A percentile compares a stretch with the other conserved stretches of the same genome.
Conservation (phyloP, 768 basidiomycete species). For the Boletus vinaceobasis region DNA sequence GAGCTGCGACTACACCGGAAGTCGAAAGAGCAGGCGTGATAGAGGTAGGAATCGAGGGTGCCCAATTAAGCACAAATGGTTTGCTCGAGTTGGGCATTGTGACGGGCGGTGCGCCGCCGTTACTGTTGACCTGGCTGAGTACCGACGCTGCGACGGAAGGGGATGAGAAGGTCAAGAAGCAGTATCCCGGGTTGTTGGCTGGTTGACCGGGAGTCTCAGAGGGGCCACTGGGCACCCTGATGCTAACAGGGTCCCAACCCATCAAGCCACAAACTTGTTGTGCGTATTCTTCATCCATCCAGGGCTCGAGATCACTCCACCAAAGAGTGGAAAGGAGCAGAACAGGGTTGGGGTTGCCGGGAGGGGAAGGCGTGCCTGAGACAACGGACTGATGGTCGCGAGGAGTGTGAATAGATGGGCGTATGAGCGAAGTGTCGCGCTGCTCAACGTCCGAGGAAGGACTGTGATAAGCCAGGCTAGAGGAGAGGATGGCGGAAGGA, state of each 20-base stretch:
- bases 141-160: constrained; percentile 66
- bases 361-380: constrained; percentile 18
- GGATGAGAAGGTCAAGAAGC: constrained; percentile 82
- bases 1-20: constrained; percentile 25
- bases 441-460: constrained; percentile 23
- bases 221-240: constrained; percentile 66
- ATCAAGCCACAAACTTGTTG: constrained; percentile 83
- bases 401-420: constrained; percentile 15
- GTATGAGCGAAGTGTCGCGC: constrained; percentile 12
- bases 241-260: constrained; percentile 78
- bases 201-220: constrained; percentile 60
- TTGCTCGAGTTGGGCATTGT: constrained; percentile 86
- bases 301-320: constrained; percentile 88
- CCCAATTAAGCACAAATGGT: constrained; percentile 83
- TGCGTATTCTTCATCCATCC: constrained; percentile 97
- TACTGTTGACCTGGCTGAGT: constrained; percentile 59
- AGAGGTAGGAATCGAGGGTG: constrained; percentile 41
- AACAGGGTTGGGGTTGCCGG: constrained; percentile 28
- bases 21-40: constrained; percentile 31
- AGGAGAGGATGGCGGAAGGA: constrained; percentile 22
- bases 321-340: constrained; percentile 63
- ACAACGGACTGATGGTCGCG: constrained; percentile 14
- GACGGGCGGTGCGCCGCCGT: constrained; percentile 39
- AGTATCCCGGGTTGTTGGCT: constrained; percentile 83
- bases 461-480: constrained; percentile 16